Percentiles rank a stretch among this genome's conserved stretches.
phyloP scores from a whole-genome alignment of 179 eudicot species.

The Silene vulgaris region DNA sequence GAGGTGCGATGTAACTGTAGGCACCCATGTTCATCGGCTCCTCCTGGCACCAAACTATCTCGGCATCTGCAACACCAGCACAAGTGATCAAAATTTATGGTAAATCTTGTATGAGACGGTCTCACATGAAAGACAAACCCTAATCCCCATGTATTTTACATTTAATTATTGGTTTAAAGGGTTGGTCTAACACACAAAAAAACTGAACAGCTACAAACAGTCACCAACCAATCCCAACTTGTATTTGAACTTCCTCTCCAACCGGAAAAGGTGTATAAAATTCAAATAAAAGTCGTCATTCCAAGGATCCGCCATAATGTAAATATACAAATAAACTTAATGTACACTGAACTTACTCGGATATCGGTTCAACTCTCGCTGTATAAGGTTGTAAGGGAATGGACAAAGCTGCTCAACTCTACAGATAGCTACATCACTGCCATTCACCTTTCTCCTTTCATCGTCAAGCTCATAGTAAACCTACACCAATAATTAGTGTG shows the following conservation, averaged over 20 bases:
- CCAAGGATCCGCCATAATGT: not conserved
- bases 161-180: not conserved
- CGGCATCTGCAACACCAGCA: constrained; percentile 60
- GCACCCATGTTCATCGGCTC: constrained; percentile 99
- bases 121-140: not conserved
- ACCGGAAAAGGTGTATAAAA: not conserved
- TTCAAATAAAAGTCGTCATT: not conserved
- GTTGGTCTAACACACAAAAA: not conserved
- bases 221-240: not conserved
- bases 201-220: not conserved
- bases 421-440: constrained; percentile 55
- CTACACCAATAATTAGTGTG: constrained; percentile 18
- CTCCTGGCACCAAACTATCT: constrained; percentile 95
- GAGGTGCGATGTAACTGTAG: constrained; percentile 63
- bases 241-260: not conserved
- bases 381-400: constrained; percentile 85
- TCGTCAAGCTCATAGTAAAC: constrained; percentile 44
- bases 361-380: constrained; percentile 84
- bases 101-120: not conserved
- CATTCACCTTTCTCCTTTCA: constrained; percentile 30
- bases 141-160: not conserved
- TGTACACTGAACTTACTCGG: constrained; percentile 58
- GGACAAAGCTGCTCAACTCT: constrained; percentile 97
- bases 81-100: not conserved
- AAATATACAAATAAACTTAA: not conserved